These are phyloP conservation scores for Mycogone perniciosa DNA, from an alignment of 2,329 filamentous ascomycete genomes.

Conservation along the genomic window DNA sequence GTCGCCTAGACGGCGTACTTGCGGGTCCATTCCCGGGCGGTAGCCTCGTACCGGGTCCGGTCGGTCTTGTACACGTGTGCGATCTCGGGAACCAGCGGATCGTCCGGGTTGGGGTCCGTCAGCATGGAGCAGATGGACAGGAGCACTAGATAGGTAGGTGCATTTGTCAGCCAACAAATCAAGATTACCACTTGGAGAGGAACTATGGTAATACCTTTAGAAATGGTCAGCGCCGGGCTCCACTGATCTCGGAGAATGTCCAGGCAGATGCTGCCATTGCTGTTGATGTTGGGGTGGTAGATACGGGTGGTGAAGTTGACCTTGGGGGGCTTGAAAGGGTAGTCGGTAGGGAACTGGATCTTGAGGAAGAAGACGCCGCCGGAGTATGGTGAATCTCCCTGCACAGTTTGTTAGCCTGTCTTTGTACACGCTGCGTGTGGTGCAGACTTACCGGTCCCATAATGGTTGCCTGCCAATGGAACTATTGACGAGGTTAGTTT, in stretches of 20 bases:
- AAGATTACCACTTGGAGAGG: no score
- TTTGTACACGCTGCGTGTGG: not conserved
- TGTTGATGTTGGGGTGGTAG: conserved; percentile 99
- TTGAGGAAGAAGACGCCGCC: conserved; percentile 98
- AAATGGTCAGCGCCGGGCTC: conserved; percentile 97
- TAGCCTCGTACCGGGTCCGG: conserved; percentile 89
- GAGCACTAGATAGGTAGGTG: conserved; percentile 55
- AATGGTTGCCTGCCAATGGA: conserved; percentile 99
- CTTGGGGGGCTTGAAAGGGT: conserved; percentile 99
- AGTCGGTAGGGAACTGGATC: conserved; percentile 99
- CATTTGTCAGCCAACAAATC: conserved; percentile 8
- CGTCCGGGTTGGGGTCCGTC: conserved; percentile 98
- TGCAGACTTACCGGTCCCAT: conserved; percentile 84
- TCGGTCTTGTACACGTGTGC: conserved; percentile 99
- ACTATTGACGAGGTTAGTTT: conserved; percentile 49
- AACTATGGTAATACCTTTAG: conserved; percentile 63
- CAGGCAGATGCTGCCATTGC: conserved; percentile 97
- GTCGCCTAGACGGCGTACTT: conserved; percentile 84
- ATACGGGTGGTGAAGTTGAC: conserved; percentile 99
- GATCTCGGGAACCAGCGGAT: conserved; percentile 97
- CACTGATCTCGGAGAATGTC: conserved; percentile 98
- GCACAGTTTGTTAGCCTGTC: conserved; percentile 25
- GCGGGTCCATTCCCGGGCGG: conserved; percentile 94
- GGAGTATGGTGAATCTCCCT: conserved; percentile 95
- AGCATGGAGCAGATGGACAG: conserved; percentile 99